Conservation (phyloP, 139 green algal species). For the Axilococcus clingmanii region DNA sequence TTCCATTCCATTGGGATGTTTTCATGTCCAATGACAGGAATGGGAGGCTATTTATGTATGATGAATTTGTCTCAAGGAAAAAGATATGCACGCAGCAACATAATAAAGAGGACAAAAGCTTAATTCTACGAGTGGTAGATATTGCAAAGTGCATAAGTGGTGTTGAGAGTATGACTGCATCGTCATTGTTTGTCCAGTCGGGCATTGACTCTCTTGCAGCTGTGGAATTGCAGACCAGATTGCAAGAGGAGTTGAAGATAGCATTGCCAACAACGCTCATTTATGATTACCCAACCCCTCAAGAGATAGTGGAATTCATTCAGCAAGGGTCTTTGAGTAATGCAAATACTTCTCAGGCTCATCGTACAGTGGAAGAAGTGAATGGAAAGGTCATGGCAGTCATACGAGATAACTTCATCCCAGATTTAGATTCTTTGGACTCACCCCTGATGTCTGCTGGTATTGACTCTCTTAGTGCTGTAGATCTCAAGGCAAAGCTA, state of each 20-base stretch:
- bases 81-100: no score
- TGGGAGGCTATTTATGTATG: no score
- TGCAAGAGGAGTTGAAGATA: slow-evolving; percentile 12
- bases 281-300: slow-evolving; percentile 40
- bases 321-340: no score
- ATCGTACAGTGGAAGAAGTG: neutral
- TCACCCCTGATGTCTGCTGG: slow-evolving; percentile 32
- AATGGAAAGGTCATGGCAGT: neutral
- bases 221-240: slow-evolving; percentile 11
- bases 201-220: slow-evolving; percentile 1
- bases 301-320: no score
- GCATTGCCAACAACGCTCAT: slow-evolving; percentile 27
- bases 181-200: neutral
- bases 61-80: no score
- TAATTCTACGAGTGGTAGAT: no score
- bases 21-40: no score
- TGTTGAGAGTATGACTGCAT: neutral
- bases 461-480: slow-evolving; percentile 35
- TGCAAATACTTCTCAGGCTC: neutral
- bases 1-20: slow-evolving; percentile 6
- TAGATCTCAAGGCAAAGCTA: slow-evolving; percentile 54
- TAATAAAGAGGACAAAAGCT: no score
- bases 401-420: neutral
- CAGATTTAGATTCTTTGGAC: no score
- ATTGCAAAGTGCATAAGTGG: no score